Evolutionary conservation across 257 asterid genomes (phyloP).

Genomic region (Solanum bukasovii): DNA sequence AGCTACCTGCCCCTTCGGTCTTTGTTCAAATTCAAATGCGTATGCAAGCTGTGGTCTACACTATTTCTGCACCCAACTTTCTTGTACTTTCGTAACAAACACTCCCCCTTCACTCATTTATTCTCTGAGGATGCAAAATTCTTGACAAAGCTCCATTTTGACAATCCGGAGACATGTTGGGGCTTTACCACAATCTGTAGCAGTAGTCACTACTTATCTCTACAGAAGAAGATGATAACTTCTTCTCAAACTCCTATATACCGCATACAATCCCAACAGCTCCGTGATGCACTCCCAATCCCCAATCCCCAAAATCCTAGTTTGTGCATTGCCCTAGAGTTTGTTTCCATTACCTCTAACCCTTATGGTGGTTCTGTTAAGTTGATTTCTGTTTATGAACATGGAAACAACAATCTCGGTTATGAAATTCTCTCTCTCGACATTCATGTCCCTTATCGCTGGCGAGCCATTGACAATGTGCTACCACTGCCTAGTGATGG

Average conservation of each 20-base stretch:
- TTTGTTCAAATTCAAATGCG: background rate
- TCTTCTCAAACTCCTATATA: too few relatives aligned
- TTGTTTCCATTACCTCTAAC: background rate
- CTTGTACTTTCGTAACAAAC: background rate
- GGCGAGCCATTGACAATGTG: background rate
- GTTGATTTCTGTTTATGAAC: background rate
- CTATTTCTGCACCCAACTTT: background rate
- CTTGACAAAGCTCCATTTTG: background rate
- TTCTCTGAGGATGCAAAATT: background rate
- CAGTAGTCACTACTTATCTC: background rate
- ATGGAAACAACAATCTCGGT: background rate
- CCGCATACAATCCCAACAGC: too few relatives aligned
- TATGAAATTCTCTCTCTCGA: background rate
- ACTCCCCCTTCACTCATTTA: background rate
- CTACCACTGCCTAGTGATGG: background rate
- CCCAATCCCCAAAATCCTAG: background rate
- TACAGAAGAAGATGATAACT: too few relatives aligned
- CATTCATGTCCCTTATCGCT: background rate
- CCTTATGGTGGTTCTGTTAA: constrained; percentile 27
- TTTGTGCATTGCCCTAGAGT: background rate
- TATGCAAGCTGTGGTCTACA: background rate
- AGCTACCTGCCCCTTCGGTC: background rate
- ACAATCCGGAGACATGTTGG: background rate
- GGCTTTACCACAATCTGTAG: background rate
- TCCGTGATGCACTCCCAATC: background rate